phyloP scores from a whole-genome alignment of 2,329 filamentous ascomycete genomes.

The Penicillium sp. region DNA sequence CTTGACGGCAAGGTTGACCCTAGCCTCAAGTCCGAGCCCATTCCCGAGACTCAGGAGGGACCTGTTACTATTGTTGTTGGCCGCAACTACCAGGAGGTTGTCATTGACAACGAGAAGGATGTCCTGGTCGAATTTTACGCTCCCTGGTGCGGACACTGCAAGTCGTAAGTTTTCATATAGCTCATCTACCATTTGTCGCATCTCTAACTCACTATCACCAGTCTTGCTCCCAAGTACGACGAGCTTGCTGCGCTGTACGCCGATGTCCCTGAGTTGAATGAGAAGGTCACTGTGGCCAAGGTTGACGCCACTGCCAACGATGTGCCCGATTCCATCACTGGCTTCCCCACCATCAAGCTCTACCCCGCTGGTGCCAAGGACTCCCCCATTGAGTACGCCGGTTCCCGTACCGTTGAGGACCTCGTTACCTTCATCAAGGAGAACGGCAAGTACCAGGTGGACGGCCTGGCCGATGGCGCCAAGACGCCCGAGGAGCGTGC shows the following conservation, averaged over 20 bases:
- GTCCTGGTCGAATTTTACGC: constrained; percentile 98
- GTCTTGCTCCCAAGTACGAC: constrained; percentile 67
- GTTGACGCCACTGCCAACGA: constrained; percentile 96
- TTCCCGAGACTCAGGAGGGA: constrained; percentile 90
- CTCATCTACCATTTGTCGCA: not conserved
- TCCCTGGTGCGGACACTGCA: constrained; percentile 74
- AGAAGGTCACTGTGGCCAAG: constrained; percentile 74
- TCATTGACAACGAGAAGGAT: constrained; percentile 93
- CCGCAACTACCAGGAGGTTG: constrained; percentile 87
- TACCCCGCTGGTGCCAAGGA: constrained; percentile 89
- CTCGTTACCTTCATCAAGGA: constrained; percentile 89
- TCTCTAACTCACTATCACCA: constrained; percentile 21
- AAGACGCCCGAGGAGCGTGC: constrained; percentile 54
- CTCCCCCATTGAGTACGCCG: constrained; percentile 80
- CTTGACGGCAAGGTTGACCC: constrained; percentile 84
- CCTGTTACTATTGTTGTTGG: constrained; percentile 86
- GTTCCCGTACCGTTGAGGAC: constrained; percentile 86
- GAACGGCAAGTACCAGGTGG: constrained; percentile 86
- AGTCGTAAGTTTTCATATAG: constrained; percentile 49
- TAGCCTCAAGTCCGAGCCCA: constrained; percentile 97
- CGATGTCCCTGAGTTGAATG: constrained; percentile 48
- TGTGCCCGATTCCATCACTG: constrained; percentile 92
- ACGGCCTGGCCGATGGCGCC: constrained; percentile 58
- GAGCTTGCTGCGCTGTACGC: constrained; percentile 60
- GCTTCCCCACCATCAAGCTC: constrained; percentile 99